Evolutionary conservation across 805 yeast species (phyloP).

Genomic region (Isabelozyma pseudorhagii): DNA sequence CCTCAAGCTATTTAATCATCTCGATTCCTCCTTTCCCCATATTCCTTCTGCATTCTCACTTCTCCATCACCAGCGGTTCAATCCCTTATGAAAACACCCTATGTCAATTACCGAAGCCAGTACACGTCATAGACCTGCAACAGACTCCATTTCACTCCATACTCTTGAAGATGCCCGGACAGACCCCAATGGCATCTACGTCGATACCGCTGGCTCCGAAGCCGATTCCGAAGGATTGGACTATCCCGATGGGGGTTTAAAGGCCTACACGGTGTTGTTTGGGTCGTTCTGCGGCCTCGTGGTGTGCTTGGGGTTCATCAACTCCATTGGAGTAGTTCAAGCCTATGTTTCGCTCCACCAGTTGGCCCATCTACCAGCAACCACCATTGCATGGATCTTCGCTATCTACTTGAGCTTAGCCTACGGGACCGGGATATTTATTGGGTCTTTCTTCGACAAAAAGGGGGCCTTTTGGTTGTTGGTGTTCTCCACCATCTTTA

Average conservation of each 20-base stretch:
- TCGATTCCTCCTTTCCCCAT: neutral
- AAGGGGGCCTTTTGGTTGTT: conserved; percentile 51
- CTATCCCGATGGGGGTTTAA: conserved; percentile 58
- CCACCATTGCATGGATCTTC: conserved; percentile 62
- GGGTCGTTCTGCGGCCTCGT: conserved; percentile 59
- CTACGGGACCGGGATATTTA: conserved; percentile 46
- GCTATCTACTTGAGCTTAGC: conserved; percentile 52
- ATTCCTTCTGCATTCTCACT: neutral
- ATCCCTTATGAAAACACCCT: neutral
- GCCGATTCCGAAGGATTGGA: neutral
- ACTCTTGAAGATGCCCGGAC: neutral
- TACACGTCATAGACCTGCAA: neutral
- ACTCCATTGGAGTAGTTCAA: conserved; percentile 61
- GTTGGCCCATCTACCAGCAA: conserved; percentile 39
- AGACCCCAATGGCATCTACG: neutral
- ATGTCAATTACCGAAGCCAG: neutral
- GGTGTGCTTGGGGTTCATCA: conserved; percentile 54
- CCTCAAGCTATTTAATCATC: neutral
- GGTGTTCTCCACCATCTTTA: conserved; percentile 37
- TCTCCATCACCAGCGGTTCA: neutral
- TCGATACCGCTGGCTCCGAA: neutral
- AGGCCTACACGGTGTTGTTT: conserved; percentile 53
- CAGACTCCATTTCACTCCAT: neutral
- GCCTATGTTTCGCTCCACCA: conserved; percentile 57
- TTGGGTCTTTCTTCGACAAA: conserved; percentile 63